These are phyloP conservation scores for Tillandsia fasciculata DNA, from an alignment of 176 grass and related monocot genomes.

Conservation along the genomic window DNA sequence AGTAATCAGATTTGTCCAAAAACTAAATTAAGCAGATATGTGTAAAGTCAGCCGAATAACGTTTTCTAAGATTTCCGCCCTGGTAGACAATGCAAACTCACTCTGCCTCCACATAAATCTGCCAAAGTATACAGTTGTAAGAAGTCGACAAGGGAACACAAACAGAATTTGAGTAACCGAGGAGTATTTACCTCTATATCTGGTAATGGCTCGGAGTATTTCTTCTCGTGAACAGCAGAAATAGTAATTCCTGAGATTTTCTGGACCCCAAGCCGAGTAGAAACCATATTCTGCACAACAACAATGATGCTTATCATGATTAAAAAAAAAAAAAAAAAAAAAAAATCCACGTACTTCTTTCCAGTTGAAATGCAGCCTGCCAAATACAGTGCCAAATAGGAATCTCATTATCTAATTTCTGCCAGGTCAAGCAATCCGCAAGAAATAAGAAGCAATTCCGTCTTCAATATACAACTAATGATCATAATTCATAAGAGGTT, in stretches of 20 bases:
- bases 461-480: no score
- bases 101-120: conserved; percentile 81
- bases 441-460: no score
- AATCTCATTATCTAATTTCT: background rate
- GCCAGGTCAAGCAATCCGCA: background rate
- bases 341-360: background rate
- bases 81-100: background rate
- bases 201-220: conserved; percentile 65
- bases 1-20: background rate
- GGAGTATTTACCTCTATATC: conserved; percentile 64
- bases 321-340: background rate
- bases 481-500: background rate
- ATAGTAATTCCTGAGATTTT: conserved; percentile 85
- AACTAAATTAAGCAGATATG: background rate
- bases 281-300: conserved; percentile 66
- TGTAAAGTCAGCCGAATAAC: background rate
- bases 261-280: conserved; percentile 79
- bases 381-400: background rate
- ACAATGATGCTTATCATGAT: conserved; percentile 21
- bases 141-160: background rate
- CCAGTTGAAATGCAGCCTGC: no score
- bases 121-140: conserved; percentile 23
- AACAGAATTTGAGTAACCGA: background rate
- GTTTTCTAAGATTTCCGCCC: background rate
- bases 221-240: conserved; percentile 76